A percentile compares a stretch with the other conserved stretches of the same genome.
Evolutionary conservation across 73 alveolate genomes (phyloP).

Genomic region (Stentor roeselii): DNA sequence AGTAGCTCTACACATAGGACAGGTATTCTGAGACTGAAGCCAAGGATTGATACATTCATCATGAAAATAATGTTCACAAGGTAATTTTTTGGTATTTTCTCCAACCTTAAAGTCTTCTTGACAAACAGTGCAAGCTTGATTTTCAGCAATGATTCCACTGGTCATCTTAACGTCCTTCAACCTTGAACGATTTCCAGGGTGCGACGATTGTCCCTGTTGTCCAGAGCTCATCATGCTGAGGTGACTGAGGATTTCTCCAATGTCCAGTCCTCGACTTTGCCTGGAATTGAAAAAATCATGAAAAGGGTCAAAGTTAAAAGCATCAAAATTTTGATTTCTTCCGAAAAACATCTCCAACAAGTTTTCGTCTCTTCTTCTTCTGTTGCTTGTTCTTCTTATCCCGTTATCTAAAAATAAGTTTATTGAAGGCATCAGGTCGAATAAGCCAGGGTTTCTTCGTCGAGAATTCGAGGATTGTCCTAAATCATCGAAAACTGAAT

Average conservation of each 20-base stretch:
- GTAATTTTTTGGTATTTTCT: slow-evolving; percentile 62
- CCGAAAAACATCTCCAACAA: not conserved
- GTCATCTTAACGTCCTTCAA: not conserved
- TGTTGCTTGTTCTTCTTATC: too few species aligned
- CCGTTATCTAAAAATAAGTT: too few species aligned
- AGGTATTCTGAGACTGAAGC: slow-evolving; percentile 81
- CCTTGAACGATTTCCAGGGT: not conserved
- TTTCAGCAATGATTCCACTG: not conserved
- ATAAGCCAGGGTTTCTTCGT: too few species aligned
- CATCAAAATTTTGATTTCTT: not conserved
- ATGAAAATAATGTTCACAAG: slow-evolving; percentile 87
- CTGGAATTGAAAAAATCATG: not conserved
- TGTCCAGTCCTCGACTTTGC: not conserved
- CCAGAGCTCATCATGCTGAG: not conserved
- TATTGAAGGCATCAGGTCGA: too few species aligned
- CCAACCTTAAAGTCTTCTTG: slow-evolving; percentile 63
- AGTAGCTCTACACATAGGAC: slow-evolving; percentile 85
- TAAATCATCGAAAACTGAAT: too few species aligned
- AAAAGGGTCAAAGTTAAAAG: not conserved
- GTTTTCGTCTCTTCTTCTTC: not conserved
- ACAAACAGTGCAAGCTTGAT: slow-evolving; percentile 69
- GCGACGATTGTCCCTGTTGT: not conserved
- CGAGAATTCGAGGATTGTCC: too few species aligned
- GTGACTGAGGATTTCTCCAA: not conserved
- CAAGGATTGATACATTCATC: slow-evolving; percentile 79